Conservation (phyloP, 208 protist genomes). For the Trypanosoma theileri region DNA sequence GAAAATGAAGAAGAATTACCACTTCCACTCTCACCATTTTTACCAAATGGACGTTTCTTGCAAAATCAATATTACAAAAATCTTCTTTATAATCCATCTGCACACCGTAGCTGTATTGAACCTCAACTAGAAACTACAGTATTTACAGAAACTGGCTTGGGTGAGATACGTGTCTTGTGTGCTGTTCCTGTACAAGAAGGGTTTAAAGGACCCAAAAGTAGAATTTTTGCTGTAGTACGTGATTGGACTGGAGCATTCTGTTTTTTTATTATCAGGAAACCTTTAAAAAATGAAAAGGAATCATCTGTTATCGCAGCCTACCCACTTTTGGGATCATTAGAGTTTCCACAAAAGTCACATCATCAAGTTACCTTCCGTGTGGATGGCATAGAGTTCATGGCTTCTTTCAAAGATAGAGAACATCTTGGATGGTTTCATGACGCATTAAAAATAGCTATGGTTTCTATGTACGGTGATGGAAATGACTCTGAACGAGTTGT, state of each 20-base stretch:
- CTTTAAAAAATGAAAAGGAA: slow-evolving; percentile 10
- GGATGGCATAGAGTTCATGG: slow-evolving; percentile 25
- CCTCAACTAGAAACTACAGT: slow-evolving; percentile 26
- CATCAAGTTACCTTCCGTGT: slow-evolving; percentile 13
- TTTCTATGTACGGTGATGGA: slow-evolving; percentile 34
- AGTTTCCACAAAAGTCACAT: slow-evolving; percentile 12
- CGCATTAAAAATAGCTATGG: slow-evolving; percentile 28
- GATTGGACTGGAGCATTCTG: slow-evolving; percentile 34
- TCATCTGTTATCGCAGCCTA: slow-evolving; percentile 23
- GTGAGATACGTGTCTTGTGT: slow-evolving; percentile 31
- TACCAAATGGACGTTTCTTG: slow-evolving; percentile 22
- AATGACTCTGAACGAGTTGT: slow-evolving; percentile 28
- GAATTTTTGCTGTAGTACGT: slow-evolving; percentile 27
- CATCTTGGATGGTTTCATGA: slow-evolving; percentile 24
- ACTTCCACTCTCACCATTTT: slow-evolving; percentile 26
- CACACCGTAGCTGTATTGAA: slow-evolving; percentile 21
- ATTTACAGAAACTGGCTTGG: slow-evolving; percentile 16
- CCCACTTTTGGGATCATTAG: slow-evolving; percentile 29
- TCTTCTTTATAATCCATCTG: slow-evolving; percentile 11
- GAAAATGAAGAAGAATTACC: slow-evolving; percentile 4
- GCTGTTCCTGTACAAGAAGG: slow-evolving; percentile 22
- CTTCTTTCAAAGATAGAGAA: slow-evolving; percentile 16
- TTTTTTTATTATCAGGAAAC: slow-evolving; percentile 25
- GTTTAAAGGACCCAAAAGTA: slow-evolving; percentile 6
- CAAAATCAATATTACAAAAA: slow-evolving; percentile 25